Percentiles rank a stretch among this genome's conserved stretches.
Conservation (phyloP, 805 yeast species). For the Blastobotrys chiropterorum region DNA sequence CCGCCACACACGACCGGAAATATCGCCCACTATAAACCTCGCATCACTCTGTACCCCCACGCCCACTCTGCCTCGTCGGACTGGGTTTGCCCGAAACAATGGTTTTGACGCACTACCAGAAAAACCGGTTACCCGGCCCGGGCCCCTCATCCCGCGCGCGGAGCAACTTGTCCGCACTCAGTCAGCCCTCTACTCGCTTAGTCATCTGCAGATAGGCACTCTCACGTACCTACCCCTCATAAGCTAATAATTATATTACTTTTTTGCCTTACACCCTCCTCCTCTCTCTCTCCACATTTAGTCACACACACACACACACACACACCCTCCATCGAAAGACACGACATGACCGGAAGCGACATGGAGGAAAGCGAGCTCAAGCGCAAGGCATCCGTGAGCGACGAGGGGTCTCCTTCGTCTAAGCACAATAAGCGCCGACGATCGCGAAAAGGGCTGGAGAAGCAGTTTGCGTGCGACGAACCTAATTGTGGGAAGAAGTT, state of each 20-base stretch:
- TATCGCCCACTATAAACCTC: too few species aligned
- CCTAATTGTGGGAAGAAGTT: conserved; percentile 24
- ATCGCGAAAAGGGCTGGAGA: conserved; percentile 25
- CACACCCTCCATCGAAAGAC: too few species aligned
- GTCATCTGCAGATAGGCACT: neutral
- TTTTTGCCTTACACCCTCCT: neutral
- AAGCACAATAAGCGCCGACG: conserved; percentile 13
- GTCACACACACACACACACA: too few species aligned
- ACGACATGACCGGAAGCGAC: too few species aligned
- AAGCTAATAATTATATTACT: neutral
- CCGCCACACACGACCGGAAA: too few species aligned
- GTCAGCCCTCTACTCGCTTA: neutral
- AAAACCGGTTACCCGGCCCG: neutral
- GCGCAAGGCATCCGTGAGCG: neutral
- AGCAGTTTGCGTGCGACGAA: conserved; percentile 22
- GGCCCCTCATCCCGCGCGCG: neutral
- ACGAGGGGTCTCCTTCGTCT: neutral
- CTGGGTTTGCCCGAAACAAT: too few species aligned
- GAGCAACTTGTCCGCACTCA: neutral
- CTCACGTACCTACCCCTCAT: neutral
- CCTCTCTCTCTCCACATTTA: neutral
- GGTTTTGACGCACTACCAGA: too few species aligned
- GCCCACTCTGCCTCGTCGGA: too few species aligned
- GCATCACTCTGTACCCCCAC: too few species aligned
- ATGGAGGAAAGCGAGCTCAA: neutral